Evolutionary conservation across 2,329 filamentous ascomycete species (phyloP).

Genomic region (Cladophialophora yegresii): DNA sequence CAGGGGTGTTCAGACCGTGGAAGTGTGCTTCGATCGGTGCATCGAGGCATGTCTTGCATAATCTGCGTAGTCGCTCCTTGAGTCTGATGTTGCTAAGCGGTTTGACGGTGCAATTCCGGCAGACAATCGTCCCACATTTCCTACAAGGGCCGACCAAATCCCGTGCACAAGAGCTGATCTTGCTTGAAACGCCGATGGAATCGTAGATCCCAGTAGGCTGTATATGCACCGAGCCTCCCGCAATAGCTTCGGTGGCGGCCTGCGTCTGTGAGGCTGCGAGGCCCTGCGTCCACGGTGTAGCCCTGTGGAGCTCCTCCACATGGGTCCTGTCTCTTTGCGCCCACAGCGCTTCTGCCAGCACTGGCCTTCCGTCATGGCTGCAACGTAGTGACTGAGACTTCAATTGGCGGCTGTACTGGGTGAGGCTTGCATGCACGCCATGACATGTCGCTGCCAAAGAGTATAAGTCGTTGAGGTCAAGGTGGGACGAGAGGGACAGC

Average conservation of each 20-base stretch:
- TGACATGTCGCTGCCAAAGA: slow-evolving; percentile 80
- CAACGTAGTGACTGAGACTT: slow-evolving; percentile 77
- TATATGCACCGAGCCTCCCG: background rate
- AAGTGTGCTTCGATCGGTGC: slow-evolving; percentile 64
- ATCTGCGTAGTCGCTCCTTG: slow-evolving; percentile 73
- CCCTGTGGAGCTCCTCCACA: slow-evolving; percentile 4
- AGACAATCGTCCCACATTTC: slow-evolving; percentile 74
- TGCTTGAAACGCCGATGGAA: slow-evolving; percentile 62
- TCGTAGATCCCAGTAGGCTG: slow-evolving; percentile 19
- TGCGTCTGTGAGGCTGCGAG: slow-evolving; percentile 34
- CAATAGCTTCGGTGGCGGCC: background rate
- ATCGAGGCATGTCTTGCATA: slow-evolving; percentile 74
- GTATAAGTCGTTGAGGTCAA: slow-evolving; percentile 87
- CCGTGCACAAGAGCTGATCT: slow-evolving; percentile 75
- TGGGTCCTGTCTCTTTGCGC: slow-evolving; percentile 9
- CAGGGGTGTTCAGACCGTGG: slow-evolving; percentile 21
- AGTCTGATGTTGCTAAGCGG: slow-evolving; percentile 68
- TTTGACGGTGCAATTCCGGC: slow-evolving; percentile 88
- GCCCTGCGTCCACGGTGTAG: background rate
- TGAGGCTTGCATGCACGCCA: slow-evolving; percentile 72
- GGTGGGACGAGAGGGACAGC: slow-evolving; percentile 69
- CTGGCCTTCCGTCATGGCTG: slow-evolving; percentile 63
- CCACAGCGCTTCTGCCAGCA: slow-evolving; percentile 40
- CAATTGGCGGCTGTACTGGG: slow-evolving; percentile 75
- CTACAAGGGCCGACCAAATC: slow-evolving; percentile 85